Evolutionary conservation across 2,329 filamentous ascomycete genomes (phyloP).

Genomic region (Cladosporium sp.): DNA sequence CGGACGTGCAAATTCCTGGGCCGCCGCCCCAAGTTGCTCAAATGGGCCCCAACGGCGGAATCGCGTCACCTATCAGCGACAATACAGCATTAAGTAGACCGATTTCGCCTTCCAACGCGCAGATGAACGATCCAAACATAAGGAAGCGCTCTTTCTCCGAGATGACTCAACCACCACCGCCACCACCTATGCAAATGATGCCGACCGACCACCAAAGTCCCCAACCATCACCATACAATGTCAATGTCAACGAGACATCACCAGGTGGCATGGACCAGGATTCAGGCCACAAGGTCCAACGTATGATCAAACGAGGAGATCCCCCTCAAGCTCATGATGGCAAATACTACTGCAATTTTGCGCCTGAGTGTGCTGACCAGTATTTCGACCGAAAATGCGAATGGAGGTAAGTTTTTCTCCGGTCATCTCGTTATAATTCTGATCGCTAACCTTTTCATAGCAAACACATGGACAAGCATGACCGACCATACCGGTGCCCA

Average conservation of each 20-base stretch:
- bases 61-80: conserved; percentile 5
- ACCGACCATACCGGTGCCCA: conserved; percentile 83
- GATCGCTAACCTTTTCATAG: conserved; percentile 44
- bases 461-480: conserved; percentile 98
- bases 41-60: not conserved
- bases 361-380: conserved; percentile 63
- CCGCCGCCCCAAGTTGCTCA: conserved; percentile 13
- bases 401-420: conserved; percentile 69
- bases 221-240: not conserved
- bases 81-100: conserved; percentile 22
- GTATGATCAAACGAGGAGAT: conserved; percentile 36
- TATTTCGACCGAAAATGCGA: conserved; percentile 82
- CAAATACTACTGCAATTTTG: conserved; percentile 69
- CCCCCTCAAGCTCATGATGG: conserved; percentile 63
- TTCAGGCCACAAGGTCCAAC: conserved; percentile 10
- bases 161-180: conserved; percentile 21
- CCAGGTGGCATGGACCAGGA: conserved; percentile 1
- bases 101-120: conserved; percentile 20
- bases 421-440: not conserved
- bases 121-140: conserved; percentile 19
- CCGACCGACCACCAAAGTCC: conserved; percentile 1
- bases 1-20: conserved; percentile 3
- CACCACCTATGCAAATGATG: not conserved
- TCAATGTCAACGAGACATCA: not conserved
- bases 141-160: conserved; percentile 30